These are phyloP conservation scores for Scutellaria minor DNA, from an alignment of 257 asterid genomes.

Conservation along the genomic window DNA sequence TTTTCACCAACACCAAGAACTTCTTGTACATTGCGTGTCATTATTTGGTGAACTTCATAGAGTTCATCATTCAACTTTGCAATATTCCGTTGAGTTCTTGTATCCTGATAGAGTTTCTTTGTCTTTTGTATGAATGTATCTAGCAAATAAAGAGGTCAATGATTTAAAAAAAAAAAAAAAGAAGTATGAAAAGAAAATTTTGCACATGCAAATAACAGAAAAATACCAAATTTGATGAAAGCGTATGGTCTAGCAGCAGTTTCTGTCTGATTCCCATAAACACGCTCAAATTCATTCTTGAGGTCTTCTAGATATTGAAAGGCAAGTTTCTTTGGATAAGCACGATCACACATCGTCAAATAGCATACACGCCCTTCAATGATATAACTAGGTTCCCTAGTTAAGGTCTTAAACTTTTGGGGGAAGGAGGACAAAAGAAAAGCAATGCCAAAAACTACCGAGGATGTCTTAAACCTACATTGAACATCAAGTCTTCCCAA, in stretches of 20 bases:
- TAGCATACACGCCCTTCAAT: conserved; percentile 92
- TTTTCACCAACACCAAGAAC: conserved; percentile 99
- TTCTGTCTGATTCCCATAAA: conserved; percentile 84
- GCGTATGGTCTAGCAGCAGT: conserved; percentile 99
- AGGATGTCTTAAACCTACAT: neutral
- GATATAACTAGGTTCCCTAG: conserved; percentile 64
- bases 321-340: conserved; percentile 94
- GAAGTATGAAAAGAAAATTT: conserved; percentile 22
- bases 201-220: conserved; percentile 14
- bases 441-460: neutral
- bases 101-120: conserved; percentile 91
- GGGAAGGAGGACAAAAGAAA: neutral
- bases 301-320: conserved; percentile 96
- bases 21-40: conserved; percentile 99
- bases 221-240: conserved; percentile 85
- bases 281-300: conserved; percentile 88
- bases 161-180: neutral
- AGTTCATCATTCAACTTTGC: conserved; percentile 95
- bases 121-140: conserved; percentile 93
- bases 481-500: conserved; percentile 24
- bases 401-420: conserved; percentile 49
- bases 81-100: conserved; percentile 88
- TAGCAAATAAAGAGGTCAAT: conserved; percentile 38
- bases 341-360: conserved; percentile 93
- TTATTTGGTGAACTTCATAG: conserved; percentile 97